These are phyloP conservation scores for Penicillium odoratum DNA, from an alignment of 495 filamentous ascomycete genomes.

Conservation along the genomic window DNA sequence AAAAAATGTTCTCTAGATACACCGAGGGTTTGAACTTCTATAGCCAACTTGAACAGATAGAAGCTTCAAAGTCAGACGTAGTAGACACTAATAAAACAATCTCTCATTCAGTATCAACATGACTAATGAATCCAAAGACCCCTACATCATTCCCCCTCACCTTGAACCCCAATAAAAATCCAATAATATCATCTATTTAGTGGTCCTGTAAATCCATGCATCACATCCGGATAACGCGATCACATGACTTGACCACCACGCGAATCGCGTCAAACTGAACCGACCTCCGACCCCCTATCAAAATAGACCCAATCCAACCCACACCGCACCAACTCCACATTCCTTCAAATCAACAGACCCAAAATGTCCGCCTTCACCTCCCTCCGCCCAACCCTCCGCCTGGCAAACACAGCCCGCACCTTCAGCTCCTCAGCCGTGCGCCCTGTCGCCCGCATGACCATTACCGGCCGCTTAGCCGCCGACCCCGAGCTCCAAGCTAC, in stretches of 20 bases:
- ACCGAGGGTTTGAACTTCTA: no score
- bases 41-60: no score
- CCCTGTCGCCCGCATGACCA: slow-evolving; percentile 58
- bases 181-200: not conserved
- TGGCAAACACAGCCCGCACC: slow-evolving; percentile 51
- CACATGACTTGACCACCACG: not conserved
- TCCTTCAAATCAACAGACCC: not conserved
- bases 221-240: not conserved
- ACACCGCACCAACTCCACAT: not conserved
- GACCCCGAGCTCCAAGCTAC: slow-evolving; percentile 68
- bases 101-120: no score
- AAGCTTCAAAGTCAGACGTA: no score
- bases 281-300: not conserved
- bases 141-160: not conserved
- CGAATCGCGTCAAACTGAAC: slow-evolving; percentile 5
- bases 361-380: slow-evolving; percentile 54
- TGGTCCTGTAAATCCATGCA: not conserved
- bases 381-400: slow-evolving; percentile 37
- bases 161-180: not conserved
- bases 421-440: slow-evolving; percentile 54
- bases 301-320: not conserved
- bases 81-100: no score
- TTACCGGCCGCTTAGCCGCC: slow-evolving; percentile 74
- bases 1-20: no score
- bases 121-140: no score